Base-by-base conservation (phyloP, 129 eudicot species). In the Logfia minima region DNA sequence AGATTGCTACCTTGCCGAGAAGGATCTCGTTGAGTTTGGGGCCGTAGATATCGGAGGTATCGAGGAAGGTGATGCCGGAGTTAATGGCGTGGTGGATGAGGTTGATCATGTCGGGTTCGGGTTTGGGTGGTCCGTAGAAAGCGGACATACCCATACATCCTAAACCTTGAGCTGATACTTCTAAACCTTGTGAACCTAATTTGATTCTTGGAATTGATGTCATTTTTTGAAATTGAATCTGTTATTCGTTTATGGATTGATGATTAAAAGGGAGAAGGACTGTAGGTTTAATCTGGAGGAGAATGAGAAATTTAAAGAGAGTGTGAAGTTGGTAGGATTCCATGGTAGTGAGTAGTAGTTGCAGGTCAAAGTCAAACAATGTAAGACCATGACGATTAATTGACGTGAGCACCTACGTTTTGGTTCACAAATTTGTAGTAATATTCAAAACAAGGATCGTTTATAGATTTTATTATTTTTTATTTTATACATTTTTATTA, bases 1-100 rank as follows among this genome's bases (percentile, higher is more conserved):
- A 67, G n/a, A 59, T 31, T 29, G 32, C 4, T 62, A 78, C 90
- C 84, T 87, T 84, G 77, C 80, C 87, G 43, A 87, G 70, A 26
- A 87, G 86, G 68, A 81, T 70, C 35, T 87, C 88, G 60, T 81
- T 84, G 85, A 86, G 82, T 71, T 84, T 41, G 68, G 91, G 88
- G n/a, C 88, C 88, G 74, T 87, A 87, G n/a, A 78, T 3, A 22
- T 87, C 83, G 65, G 88, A 87, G 80, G 90, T 87, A 39, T 87
- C 90, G 18, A 87, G 80, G 24, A 75, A 68, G 51, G 86, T 87
- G 37, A 87, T 67, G 78, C 90, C 87, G 78, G 85, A 58, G 83
- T 78, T 31, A 68, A 86, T 31, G 65, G 85, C 90, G 53, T 86
- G 81, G 74, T 73, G 87, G 52, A 86, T 86, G 84, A 86, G 86